Base-by-base conservation (phyloP, 2,329 filamentous ascomycete genomes). In the Pyrenochaeta sp. region DNA sequence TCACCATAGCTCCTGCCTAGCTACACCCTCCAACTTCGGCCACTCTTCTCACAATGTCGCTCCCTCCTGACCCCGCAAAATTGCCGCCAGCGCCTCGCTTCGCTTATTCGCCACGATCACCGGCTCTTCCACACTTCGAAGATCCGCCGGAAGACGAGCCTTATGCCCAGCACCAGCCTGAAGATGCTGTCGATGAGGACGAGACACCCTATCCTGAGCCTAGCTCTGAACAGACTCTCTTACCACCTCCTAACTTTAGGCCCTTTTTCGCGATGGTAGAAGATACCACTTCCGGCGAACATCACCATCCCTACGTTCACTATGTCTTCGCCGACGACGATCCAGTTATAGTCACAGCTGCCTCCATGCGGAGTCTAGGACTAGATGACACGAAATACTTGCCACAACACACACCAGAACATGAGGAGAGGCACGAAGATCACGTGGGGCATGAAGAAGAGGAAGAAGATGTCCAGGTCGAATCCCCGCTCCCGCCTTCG, bases 261-360 rank as follows among this genome's bases (percentile, higher is more conserved):
- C 89, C 90, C 2, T 87, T 96, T 76, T 96, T 96, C 76, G 88
- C 90, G 1, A 78, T 96, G 28, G 79, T 97, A 53, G 85, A 89
- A 64, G 91, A 96, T 69, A 74, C 81, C 8, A 81, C 83, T n/a
- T 86, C 83, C 7, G 81, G 84, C 59, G 83, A 89, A 31, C 88
- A 90, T 50, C 81, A 90, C 61, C 92, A 97, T 68, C 94, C 93
- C 1, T 85, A 83, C 39, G 85, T 96, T 1, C 90, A 93, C 74
- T 97, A 97, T 74, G 82, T 97, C 63, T 97, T 99, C 75, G 83
- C 84, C 58, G 92, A 97, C 71, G 94, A 97, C 72, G 91, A 96
- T 65, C 82, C 85, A 2, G 88, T 92, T 32, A 76, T 88, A 30
- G 77, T 96, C 24, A 88, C 88, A 1, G 80, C 84, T 24, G 85